Percentiles rank a stretch among this genome's conserved stretches.
These are phyloP conservation scores for Gonium pectorale DNA, from an alignment of 139 green algal genomes.

Conservation along the genomic window DNA sequence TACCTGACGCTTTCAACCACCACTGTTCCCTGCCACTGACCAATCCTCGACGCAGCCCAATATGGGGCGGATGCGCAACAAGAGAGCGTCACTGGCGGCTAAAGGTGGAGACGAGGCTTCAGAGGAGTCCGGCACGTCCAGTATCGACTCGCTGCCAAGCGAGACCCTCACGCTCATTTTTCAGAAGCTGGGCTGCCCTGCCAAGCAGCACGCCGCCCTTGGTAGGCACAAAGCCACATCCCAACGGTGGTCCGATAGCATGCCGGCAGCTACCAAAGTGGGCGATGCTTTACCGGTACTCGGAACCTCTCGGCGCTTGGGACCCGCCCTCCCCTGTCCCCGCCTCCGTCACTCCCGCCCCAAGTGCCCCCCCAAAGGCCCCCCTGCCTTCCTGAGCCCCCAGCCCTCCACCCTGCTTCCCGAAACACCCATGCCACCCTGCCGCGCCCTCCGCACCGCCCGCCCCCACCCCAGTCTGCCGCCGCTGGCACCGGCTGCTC, in stretches of 20 bases:
- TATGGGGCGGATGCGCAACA: not conserved
- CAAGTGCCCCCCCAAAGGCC: not conserved
- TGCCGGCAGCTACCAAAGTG: not conserved
- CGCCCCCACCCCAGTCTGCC: conserved; percentile 9
- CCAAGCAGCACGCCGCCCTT: not conserved
- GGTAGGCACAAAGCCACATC: not conserved
- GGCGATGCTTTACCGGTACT: not conserved
- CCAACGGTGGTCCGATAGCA: not conserved
- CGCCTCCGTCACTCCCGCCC: not conserved
- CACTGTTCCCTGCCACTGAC: no score
- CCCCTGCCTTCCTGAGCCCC: not conserved
- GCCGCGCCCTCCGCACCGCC: no score
- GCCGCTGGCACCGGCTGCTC: conserved; percentile 21
- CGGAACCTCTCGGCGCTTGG: conserved; percentile 4
- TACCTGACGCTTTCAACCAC: no score
- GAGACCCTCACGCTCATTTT: conserved; percentile 15
- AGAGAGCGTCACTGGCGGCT: not conserved
- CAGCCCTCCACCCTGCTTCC: not conserved
- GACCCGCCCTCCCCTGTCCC: no score
- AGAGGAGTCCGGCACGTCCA: not conserved
- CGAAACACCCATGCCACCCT: not conserved
- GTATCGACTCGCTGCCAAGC: not conserved
- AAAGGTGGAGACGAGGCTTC: not conserved
- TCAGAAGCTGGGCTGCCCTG: not conserved
- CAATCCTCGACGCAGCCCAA: no score